These are phyloP conservation scores for Phytopythium vexans DNA, from an alignment of 352 stramenopile species.

Conservation along the genomic window DNA sequence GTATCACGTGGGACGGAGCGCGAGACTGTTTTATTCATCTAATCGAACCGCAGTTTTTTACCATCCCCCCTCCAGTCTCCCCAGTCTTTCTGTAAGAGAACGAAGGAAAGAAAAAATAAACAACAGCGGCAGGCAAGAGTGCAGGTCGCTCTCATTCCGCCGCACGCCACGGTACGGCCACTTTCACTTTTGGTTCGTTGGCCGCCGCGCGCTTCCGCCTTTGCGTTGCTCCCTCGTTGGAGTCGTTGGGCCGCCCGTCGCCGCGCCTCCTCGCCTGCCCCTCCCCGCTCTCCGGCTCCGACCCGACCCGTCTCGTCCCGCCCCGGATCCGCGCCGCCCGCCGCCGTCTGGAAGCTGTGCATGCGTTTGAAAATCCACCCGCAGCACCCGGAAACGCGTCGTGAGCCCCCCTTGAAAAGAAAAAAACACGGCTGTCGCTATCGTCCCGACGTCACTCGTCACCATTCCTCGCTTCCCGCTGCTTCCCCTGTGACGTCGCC, in stretches of 20 bases:
- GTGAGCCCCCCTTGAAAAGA: slow-evolving; percentile 72
- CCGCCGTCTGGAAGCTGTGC: slow-evolving; percentile 56
- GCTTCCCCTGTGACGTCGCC: slow-evolving; percentile 22
- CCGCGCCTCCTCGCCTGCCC: slow-evolving; percentile 5
- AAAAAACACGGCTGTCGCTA: slow-evolving; percentile 51
- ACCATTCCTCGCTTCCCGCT: slow-evolving; percentile 24
- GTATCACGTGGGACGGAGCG: too few species aligned
- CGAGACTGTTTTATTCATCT: too few species aligned
- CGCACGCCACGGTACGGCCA: too few species aligned
- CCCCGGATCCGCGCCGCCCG: slow-evolving; percentile 11
- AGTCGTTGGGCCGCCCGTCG: not conserved
- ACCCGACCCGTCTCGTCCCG: slow-evolving; percentile 6
- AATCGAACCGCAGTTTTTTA: too few species aligned
- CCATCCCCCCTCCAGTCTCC: too few species aligned
- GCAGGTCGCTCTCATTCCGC: too few species aligned
- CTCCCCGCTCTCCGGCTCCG: not conserved
- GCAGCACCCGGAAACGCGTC: slow-evolving; percentile 71
- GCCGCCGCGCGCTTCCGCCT: too few species aligned
- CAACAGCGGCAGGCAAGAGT: too few species aligned
- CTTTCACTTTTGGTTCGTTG: too few species aligned
- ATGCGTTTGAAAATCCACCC: slow-evolving; percentile 86
- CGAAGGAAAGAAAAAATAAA: too few species aligned
- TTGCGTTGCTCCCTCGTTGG: too few species aligned
- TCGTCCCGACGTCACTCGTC: slow-evolving; percentile 17
- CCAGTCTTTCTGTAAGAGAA: too few species aligned